These are phyloP conservation scores for Lyophyllum decastes DNA, from an alignment of 768 basidiomycete species.

Conservation along the genomic window DNA sequence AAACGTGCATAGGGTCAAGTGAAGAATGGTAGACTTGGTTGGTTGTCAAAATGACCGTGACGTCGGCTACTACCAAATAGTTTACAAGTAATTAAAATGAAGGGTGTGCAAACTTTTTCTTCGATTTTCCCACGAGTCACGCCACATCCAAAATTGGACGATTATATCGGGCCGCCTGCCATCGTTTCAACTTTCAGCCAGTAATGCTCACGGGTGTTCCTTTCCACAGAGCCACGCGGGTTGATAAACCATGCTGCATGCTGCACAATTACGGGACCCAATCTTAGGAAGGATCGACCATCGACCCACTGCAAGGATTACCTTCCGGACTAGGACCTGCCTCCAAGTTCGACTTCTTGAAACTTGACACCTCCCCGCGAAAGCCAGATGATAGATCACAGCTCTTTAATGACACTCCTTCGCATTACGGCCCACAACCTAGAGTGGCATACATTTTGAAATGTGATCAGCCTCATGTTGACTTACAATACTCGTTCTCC, in stretches of 20 bases:
- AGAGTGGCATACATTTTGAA: constrained; percentile 4
- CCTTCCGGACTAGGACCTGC: background rate
- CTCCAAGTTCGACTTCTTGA: background rate
- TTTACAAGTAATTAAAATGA: too few species aligned
- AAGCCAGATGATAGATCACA: constrained; percentile 3
- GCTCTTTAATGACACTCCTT: constrained; percentile 1
- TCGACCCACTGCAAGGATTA: background rate
- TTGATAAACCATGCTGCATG: background rate
- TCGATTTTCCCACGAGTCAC: background rate
- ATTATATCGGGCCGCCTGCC: background rate
- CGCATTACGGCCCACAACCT: background rate
- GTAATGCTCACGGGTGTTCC: background rate
- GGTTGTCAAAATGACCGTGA: too few species aligned
- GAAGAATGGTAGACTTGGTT: background rate
- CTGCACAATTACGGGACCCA: background rate
- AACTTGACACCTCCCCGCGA: constrained; percentile 3
- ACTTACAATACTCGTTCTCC: constrained; percentile 25
- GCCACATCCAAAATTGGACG: background rate
- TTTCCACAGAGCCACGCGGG: background rate
- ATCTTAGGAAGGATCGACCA: background rate
- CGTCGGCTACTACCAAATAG: too few species aligned
- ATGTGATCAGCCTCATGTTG: constrained; percentile 35
- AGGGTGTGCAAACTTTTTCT: too few species aligned
- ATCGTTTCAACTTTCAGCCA: background rate
- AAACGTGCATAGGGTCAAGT: background rate